These are phyloP conservation scores for Platanus orientalis DNA, from an alignment of 164 flowering plant genomes.

Conservation along the genomic window DNA sequence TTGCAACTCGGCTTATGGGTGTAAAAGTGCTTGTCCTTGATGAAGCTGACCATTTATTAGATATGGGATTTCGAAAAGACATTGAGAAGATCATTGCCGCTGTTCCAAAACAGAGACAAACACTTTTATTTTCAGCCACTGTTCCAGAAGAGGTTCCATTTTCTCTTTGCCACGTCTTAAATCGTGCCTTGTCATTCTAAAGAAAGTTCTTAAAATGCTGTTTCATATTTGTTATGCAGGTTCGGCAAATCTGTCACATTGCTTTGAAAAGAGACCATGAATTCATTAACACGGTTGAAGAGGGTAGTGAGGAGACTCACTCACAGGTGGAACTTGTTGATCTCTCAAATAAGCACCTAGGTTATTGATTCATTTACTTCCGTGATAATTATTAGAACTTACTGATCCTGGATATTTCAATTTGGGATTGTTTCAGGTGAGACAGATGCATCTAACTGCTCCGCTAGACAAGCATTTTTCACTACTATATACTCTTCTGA, in stretches of 20 bases:
- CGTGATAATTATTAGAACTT: not conserved
- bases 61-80: slow-evolving; percentile 95
- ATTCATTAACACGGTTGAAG: slow-evolving; percentile 76
- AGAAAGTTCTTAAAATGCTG: slow-evolving; percentile 11
- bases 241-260: slow-evolving; percentile 86
- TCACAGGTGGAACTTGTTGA: slow-evolving; percentile 49
- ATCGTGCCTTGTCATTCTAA: slow-evolving; percentile 2
- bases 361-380: not conserved
- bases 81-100: slow-evolving; percentile 88
- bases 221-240: slow-evolving; percentile 48
- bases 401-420: not conserved
- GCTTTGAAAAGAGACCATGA: slow-evolving; percentile 95
- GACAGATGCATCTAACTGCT: slow-evolving; percentile 73
- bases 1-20: slow-evolving; percentile 84
- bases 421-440: slow-evolving; percentile 57
- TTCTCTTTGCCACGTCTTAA: not conserved
- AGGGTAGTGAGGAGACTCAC: slow-evolving; percentile 95
- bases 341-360: too few relatives aligned
- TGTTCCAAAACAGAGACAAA: slow-evolving; percentile 80
- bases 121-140: slow-evolving; percentile 96
- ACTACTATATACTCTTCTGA: slow-evolving; percentile 57
- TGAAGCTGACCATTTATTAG: slow-evolving; percentile 65
- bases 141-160: slow-evolving; percentile 81
- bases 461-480: slow-evolving; percentile 79
- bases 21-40: slow-evolving; percentile 74